phyloP scores from a whole-genome alignment of 495 filamentous ascomycete genomes.

The Podospora tetraspora region DNA sequence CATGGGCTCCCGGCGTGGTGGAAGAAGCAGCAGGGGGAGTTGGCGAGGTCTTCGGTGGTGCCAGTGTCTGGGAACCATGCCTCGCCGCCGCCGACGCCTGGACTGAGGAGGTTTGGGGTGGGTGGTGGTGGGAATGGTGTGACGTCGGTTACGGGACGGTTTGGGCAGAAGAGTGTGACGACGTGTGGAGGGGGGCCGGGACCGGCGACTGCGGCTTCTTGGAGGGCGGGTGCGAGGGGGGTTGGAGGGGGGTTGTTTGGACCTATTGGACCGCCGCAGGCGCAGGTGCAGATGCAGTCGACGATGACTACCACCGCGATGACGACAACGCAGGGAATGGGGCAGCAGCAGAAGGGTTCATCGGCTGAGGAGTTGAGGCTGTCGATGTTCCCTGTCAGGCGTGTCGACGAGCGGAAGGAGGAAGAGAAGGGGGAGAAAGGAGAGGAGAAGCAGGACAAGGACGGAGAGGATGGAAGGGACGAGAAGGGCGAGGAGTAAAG shows the following conservation, averaged over 20 bases:
- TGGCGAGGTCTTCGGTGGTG: slow-evolving; percentile 9
- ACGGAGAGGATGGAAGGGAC: no score
- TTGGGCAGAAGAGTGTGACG: background rate
- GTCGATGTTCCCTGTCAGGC: background rate
- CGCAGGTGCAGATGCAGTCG: background rate
- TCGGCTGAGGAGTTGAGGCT: no score
- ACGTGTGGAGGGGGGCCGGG: background rate
- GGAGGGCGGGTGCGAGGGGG: background rate
- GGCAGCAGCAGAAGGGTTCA: no score
- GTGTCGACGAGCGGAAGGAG: background rate
- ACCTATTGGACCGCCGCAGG: background rate
- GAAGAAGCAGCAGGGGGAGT: slow-evolving; percentile 45
- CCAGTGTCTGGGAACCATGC: no score
- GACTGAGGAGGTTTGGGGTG: background rate
- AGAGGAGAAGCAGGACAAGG: no score
- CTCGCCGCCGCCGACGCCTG: no score
- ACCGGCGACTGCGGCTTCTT: background rate
- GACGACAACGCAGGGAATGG: no score
- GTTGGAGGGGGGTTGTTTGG: background rate
- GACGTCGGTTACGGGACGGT: background rate
- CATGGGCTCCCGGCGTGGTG: slow-evolving; percentile 49
- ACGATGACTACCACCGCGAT: no score
- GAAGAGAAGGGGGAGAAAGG: background rate
- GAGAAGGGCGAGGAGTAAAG: background rate
- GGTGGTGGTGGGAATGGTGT: no score